phyloP scores from a whole-genome alignment of 176 grass and related monocot species.

The maize (Zea mays) region Zm-B73-REFERENCE-NAM-5.0 NC_050098.1:150318501-150319000 shows the following conservation, averaged over 20 bases:
- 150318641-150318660: too few relatives aligned
- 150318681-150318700: neutral
- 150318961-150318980: neutral
- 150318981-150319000: slow-evolving; percentile 27
- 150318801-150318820: slow-evolving; percentile 38
- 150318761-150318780: slow-evolving; percentile 11
- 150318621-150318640: too few relatives aligned
- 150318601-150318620: too few relatives aligned
- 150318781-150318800: slow-evolving; percentile 17
- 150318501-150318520: too few relatives aligned
- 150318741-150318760: neutral
- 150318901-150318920: slow-evolving; percentile 3
- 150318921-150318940: neutral
- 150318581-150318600: too few relatives aligned
- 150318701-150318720: slow-evolving; percentile 19
- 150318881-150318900: too few relatives aligned
- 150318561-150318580: too few relatives aligned
- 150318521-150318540: too few relatives aligned
- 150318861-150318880: too few relatives aligned
- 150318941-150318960: slow-evolving; percentile 28
- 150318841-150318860: neutral
- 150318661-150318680: too few relatives aligned
- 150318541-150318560: too few relatives aligned
- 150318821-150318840: slow-evolving; percentile 42
- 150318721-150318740: slow-evolving; percentile 13